A percentile compares a stretch with the other conserved stretches of the same genome.
These are phyloP conservation scores for Vitis hybrid DNA, from an alignment of 177 flowering plant species.

Conservation along the genomic window DNA sequence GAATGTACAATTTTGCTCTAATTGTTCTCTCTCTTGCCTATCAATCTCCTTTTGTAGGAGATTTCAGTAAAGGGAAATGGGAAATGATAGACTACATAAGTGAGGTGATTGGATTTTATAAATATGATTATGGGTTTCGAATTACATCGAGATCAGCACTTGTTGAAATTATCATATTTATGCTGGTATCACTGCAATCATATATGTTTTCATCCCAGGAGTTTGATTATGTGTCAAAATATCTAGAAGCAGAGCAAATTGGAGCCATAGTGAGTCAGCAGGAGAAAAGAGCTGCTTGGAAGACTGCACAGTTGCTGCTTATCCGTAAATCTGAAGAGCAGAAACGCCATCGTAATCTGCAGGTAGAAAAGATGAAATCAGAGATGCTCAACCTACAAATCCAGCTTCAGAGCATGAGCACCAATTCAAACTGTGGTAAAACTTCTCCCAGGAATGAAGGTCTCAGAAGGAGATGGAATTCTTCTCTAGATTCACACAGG, in stretches of 20 bases:
- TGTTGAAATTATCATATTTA: conserved; percentile 90
- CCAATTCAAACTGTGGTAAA: conserved; percentile 19
- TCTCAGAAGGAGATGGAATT: conserved; percentile 47
- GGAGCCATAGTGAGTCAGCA: conserved; percentile 93
- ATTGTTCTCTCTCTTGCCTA: conserved; percentile 90
- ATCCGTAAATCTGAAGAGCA: conserved; percentile 86
- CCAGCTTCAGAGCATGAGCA: conserved; percentile 29
- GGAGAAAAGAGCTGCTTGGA: conserved; percentile 97
- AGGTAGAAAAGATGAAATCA: conserved; percentile 94
- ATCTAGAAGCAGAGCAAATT: conserved; percentile 97
- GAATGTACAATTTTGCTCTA: conserved; percentile 86
- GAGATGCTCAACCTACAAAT: conserved; percentile 73
- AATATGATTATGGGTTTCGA: conserved; percentile 95
- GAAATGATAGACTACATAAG: conserved; percentile 61
- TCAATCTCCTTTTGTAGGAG: conserved; percentile 92
- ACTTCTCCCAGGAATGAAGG: conserved; percentile 55
- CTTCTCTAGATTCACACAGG: conserved; percentile 20
- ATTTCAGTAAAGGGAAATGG: conserved; percentile 58
- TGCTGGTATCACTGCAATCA: conserved; percentile 86
- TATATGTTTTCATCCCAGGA: conserved; percentile 88
- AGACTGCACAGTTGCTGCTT: conserved; percentile 82
- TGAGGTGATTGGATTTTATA: conserved; percentile 92
- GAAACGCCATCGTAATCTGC: conserved; percentile 74
- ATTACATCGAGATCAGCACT: conserved; percentile 94
- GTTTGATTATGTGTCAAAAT: conserved; percentile 84